Evolutionary conservation across 345 rosid genomes (phyloP).

Genomic region (Aquilaria sinensis): DNA sequence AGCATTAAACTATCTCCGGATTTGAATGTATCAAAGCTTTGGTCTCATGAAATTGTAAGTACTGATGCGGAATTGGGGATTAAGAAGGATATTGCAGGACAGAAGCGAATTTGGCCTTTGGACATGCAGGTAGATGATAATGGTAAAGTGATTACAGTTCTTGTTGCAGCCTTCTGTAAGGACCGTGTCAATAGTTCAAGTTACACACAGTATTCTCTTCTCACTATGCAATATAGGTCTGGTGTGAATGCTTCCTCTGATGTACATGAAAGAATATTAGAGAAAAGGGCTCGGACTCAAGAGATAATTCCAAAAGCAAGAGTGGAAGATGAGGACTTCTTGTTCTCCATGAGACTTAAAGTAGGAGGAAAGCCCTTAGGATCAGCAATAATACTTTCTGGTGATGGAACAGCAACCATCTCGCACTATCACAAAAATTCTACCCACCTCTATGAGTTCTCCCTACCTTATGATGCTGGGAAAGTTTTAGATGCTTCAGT

Average conservation of each 20-base stretch:
- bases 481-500: constrained; percentile 94
- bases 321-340: constrained; percentile 82
- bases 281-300: constrained; percentile 85
- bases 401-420: constrained; percentile 94
- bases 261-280: constrained; percentile 50
- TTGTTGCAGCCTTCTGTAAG: constrained; percentile 89
- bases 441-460: constrained; percentile 82
- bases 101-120: constrained; percentile 89
- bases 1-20: constrained; percentile 34
- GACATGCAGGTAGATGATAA: constrained; percentile 76
- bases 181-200: constrained; percentile 87
- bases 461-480: constrained; percentile 92
- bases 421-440: constrained; percentile 61
- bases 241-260: constrained; percentile 33
- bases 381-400: constrained; percentile 79
- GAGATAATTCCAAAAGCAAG: constrained; percentile 97
- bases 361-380: constrained; percentile 88
- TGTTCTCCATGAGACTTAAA: constrained; percentile 84
- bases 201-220: constrained; percentile 89
- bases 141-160: constrained; percentile 73
- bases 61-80: constrained; percentile 73
- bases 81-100: constrained; percentile 88
- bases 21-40: constrained; percentile 45
- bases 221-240: constrained; percentile 76
- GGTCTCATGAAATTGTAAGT: constrained; percentile 81